Evolutionary conservation across 371 early-diverging fungal species (phyloP), one percentile per base, ranked within the genome.

Genomic region (Gilbertella persicaria): DNA sequence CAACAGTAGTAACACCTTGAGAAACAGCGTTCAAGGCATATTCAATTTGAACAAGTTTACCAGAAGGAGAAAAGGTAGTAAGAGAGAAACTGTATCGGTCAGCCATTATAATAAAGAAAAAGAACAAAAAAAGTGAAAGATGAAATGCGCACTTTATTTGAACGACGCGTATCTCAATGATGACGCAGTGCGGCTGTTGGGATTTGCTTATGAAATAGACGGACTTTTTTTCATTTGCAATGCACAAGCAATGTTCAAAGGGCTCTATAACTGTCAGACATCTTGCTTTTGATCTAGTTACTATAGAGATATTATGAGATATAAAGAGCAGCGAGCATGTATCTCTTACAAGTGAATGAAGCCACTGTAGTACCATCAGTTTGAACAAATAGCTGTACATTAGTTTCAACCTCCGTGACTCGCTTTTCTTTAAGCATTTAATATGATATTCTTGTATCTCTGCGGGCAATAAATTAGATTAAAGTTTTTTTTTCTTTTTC

Each of bases 41-140:
- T 79, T 98, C 98, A 60, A 99, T 97, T 82, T 99, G 99, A 30
- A 94, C 93, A 49, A 99, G 91, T 79, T 99, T 97, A 60, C 99
- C 99, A 37, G 96, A 95, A n/a, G 98, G 96, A 56, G 99, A 97
- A 83, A 99, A 99, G 46, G 99, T 99, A 7, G 99, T 98, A 58
- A 99, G 89, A 23, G 97, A 97, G 86, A 98, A 99, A 50, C 92
- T 91, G 69, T 95, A 94, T 55, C 92, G 69, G 58, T 75, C 79
- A 53, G 78, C 72, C 78, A 78, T 78, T 24, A 16, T 41, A n/a
- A 43, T 38, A 45, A 33, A 40, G 19, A 28, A 13, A 9, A 4
- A 21, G 16, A 24, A 44, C 24, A 37, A 29, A 12, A 19, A 36
- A 9, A 26, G 36, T 28, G 46, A 40, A 23, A 28, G 21, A 29